Conservation (phyloP, 495 filamentous ascomycete genomes). For the Choiromyces venosus region DNA sequence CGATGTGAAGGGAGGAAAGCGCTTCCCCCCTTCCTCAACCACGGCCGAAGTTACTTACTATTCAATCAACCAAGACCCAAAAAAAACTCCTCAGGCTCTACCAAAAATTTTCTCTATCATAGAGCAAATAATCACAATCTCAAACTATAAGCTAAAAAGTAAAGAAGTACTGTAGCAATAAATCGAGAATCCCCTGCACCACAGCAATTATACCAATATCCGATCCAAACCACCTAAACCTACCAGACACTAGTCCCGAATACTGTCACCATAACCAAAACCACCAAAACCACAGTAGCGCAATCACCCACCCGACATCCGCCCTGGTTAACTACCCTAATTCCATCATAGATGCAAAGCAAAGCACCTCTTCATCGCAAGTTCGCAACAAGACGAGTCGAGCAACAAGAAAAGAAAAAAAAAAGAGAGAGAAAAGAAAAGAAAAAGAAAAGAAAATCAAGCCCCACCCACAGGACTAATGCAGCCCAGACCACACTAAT, state of each 20-base stretch:
- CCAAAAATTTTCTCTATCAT: not conserved
- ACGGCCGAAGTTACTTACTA: not conserved
- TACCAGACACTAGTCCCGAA: not conserved
- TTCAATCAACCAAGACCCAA: not conserved
- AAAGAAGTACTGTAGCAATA: not conserved
- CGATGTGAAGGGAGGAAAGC: not conserved
- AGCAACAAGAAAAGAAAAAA: not conserved
- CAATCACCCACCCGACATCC: not conserved
- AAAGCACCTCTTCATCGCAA: not conserved
- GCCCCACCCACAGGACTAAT: not conserved
- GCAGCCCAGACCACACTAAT: not conserved
- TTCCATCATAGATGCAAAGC: not conserved
- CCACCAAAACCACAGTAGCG: not conserved
- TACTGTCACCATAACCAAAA: not conserved
- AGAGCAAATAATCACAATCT: not conserved
- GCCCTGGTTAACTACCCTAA: not conserved
- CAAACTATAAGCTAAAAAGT: not conserved
- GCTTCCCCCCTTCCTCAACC: not conserved
- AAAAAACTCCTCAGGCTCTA: not conserved
- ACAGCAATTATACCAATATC: not conserved
- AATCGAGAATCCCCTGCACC: not conserved
- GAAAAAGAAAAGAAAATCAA: not conserved
- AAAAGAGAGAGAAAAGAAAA: not conserved
- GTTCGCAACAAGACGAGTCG: too few relatives aligned
- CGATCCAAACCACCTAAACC: not conserved